Conservation (phyloP, 192 early-diverging fungal species). For the Gigaspora rosea region DNA sequence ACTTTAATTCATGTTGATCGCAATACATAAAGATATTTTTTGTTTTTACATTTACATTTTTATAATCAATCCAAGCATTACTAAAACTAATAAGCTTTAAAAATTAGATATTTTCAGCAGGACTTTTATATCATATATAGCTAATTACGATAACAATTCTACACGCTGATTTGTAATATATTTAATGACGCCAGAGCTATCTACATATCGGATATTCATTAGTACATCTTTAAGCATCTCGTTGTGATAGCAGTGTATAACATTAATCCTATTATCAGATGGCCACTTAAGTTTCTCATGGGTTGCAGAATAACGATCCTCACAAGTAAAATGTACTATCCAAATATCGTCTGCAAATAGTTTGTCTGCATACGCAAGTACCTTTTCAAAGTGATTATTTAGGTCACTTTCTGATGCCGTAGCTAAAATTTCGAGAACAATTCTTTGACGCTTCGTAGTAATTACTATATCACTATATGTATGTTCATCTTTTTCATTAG, state of each 20-base stretch:
- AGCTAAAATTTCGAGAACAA: constrained; percentile 37
- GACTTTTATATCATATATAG: no score
- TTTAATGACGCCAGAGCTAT: not conserved
- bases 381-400: constrained; percentile 30
- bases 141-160: no score
- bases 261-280: constrained; percentile 7
- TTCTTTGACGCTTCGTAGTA: not conserved
- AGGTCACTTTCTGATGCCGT: constrained; percentile 26
- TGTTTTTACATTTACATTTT: no score
- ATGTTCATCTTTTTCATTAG: not conserved
- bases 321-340: constrained; percentile 33
- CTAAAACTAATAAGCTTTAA: no score
- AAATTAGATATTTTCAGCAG: no score
- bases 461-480: constrained; percentile 34
- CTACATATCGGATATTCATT: constrained; percentile 30
- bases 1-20: no score
- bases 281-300: constrained; percentile 24
- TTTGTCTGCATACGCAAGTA: constrained; percentile 21
- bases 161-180: not conserved
- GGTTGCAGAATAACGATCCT: constrained; percentile 1
- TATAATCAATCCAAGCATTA: no score
- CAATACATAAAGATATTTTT: no score
- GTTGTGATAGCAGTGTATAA: constrained; percentile 33
- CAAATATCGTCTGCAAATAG: constrained; percentile 11
- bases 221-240: constrained; percentile 25